Evolutionary conservation across 495 filamentous ascomycete species (phyloP), one percentile per base, ranked within the genome.

Genomic region (Neurospora sp.): DNA sequence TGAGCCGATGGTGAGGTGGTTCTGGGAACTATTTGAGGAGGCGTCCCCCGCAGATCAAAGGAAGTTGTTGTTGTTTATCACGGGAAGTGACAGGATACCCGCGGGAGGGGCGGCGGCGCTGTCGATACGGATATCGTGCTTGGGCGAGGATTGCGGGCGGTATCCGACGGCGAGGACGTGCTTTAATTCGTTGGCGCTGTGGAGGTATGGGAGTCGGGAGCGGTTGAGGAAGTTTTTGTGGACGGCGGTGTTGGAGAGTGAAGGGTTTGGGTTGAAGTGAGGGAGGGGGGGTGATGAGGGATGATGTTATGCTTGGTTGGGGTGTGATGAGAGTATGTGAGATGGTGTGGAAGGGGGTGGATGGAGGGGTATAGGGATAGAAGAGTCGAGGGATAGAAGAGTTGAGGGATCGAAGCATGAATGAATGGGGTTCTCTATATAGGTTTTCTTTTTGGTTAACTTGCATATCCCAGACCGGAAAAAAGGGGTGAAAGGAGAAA

Each of bases 181-280:
- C 76, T 98, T 98, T 82, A 97, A 98, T 83, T 88, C 89, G 77
- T 81, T 98, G 72, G 89, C 90, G 11, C 81, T 98, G 73, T 95
- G 91, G 83, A 87, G 90, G 74, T 97, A 94, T 81, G 76, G 78
- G 70, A 88, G 85, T 3, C 88, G 84, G 74, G 87, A 89, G 78
- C 89, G 88, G 76, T 78, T 98, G 70, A 92, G 92, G 82, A 82
- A 76, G 72, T 89, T 90, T 86, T 85, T 98, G 35, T 97, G 94
- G 93, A 87, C 88, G 77, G 95, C 95, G 14, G 94, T 98, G 49
- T 83, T 88, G 75, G 95, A 95, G 81, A 96, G 95, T 77, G 94
- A 97, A 80, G 95, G 95, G 62, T 98, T 98, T 87, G 95, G 95
- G 46, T 84, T 98, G 83, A 97, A 95, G 82, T 97, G 70, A 80